Evolutionary conservation across 495 filamentous ascomycete species (phyloP).

Genomic region (Tetracladium marchalianum): DNA sequence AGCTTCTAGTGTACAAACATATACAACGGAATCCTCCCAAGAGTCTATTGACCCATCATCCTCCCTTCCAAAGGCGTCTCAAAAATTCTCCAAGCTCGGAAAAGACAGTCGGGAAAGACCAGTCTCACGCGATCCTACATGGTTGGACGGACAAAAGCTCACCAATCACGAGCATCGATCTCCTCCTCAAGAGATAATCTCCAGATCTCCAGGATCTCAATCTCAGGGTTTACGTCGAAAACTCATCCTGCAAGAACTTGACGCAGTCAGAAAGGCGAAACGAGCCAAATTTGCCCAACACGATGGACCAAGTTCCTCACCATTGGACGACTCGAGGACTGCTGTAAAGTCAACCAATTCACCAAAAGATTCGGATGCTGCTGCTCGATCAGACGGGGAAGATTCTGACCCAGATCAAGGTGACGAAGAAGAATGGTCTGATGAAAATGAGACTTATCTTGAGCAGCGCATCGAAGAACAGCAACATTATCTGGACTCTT

Average conservation of each 20-base stretch:
- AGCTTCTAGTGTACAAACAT: neutral
- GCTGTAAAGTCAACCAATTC: neutral
- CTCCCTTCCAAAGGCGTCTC: neutral
- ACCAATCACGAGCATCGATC: too few species aligned
- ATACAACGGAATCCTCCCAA: neutral
- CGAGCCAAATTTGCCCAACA: neutral
- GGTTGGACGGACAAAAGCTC: too few species aligned
- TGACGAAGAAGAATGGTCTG: neutral
- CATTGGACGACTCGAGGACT: neutral
- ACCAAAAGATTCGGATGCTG: neutral
- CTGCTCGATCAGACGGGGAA: neutral
- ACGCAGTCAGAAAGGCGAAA: neutral
- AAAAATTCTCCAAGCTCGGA: too few species aligned
- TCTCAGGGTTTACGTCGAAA: constrained; percentile 14
- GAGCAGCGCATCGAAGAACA: constrained; percentile 4
- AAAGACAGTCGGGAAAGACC: too few species aligned
- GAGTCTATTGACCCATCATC: constrained; percentile 1
- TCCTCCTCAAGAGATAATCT: neutral
- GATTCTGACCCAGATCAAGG: neutral
- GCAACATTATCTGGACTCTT: neutral
- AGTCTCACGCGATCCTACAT: too few species aligned
- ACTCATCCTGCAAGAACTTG: constrained; percentile 6
- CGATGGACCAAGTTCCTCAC: constrained; percentile 3
- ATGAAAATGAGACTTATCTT: neutral
- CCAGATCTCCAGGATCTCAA: constrained; percentile 10